Evolutionary conservation across 495 filamentous ascomycete genomes (phyloP), one percentile per base, ranked within the genome.

Genomic region (Annulohypoxylon maeteangense): DNA sequence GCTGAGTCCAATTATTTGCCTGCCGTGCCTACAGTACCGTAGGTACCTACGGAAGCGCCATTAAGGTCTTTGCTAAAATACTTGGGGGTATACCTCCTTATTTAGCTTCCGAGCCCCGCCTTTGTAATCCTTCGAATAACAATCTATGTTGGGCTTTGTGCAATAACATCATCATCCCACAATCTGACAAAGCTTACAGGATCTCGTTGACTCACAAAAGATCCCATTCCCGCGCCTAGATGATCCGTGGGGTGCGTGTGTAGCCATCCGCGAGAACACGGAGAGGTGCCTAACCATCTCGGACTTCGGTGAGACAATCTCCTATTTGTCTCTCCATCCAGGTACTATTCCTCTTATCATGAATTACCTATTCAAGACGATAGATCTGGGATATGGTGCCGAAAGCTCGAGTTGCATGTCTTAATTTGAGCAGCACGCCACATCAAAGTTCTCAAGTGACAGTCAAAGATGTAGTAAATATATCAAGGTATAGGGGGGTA

Each of bases 151-250:
- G 11, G 10, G 27, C 4, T 45, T 67, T 36, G 45, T 57, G 38
- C 42, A 57, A 56, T 61, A 60, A 60, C 70, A 58, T 65, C 48
- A 32, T 55, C 45, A 16, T 38, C 34, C 54, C 32, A 40, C n/a
- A 29, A 62, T 65, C 70, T 73, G 70, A 73, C 70, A 73, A 68
- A 68, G 70, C 70, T 73, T 73, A 68, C 65, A 58, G 34, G 23
- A 40, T 36, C 8, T 56, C 45, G 11, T 64, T 56, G 59, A 65
- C 23, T 68, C 47, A 50, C 31, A 31, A 50, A 40, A 58, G 61
- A 23, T 48, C 59, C 47, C 61, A 42, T 73, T 50, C 47, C 25
- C 40, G 40, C 40, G 12, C 29, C 29, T 23, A 23, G 20, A 5
- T 36, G 18, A 25, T 47, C 47, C 60, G 31, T 65, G 23, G 47